A percentile compares a stretch with the other conserved stretches of the same genome.
phyloP scores from a whole-genome alignment of 352 stramenopile genomes.

The Globisporangium mamillatum region DNA sequence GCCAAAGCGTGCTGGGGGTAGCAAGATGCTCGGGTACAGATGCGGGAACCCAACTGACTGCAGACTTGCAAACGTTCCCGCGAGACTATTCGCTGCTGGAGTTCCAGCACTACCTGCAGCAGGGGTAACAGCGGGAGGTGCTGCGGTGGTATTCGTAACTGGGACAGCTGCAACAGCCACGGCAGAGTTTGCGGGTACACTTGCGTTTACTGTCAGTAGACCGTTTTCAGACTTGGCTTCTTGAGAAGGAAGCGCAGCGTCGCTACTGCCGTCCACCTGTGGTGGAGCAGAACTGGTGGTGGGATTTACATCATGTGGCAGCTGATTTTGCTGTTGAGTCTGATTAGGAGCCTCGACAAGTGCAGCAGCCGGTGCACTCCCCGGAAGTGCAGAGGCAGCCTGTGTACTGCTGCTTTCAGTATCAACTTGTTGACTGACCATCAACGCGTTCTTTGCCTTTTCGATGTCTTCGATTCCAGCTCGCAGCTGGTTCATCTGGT shows the following conservation, averaged over 20 bases:
- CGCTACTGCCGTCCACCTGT: background rate
- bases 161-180: background rate
- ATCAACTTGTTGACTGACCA: constrained; percentile 25
- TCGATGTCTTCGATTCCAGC: constrained; percentile 75
- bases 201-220: constrained; percentile 13
- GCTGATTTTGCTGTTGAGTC: background rate
- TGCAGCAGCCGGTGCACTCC: background rate
- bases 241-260: background rate
- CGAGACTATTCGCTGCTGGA: constrained; percentile 9
- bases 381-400: background rate
- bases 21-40: constrained; percentile 64
- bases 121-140: constrained; percentile 9
- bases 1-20: constrained; percentile 22
- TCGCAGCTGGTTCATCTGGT: constrained; percentile 77
- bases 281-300: background rate
- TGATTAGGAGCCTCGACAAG: constrained; percentile 6
- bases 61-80: constrained; percentile 28
- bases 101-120: background rate
- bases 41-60: constrained; percentile 40
- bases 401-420: constrained; percentile 9
- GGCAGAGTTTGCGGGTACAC: constrained; percentile 10
- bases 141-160: background rate
- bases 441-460: constrained; percentile 52
- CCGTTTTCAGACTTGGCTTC: constrained; percentile 12
- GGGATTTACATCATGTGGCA: background rate